Base-by-base conservation (phyloP, 2,329 filamentous ascomycete genomes). In the Colletotrichum higginsianum region DNA sequence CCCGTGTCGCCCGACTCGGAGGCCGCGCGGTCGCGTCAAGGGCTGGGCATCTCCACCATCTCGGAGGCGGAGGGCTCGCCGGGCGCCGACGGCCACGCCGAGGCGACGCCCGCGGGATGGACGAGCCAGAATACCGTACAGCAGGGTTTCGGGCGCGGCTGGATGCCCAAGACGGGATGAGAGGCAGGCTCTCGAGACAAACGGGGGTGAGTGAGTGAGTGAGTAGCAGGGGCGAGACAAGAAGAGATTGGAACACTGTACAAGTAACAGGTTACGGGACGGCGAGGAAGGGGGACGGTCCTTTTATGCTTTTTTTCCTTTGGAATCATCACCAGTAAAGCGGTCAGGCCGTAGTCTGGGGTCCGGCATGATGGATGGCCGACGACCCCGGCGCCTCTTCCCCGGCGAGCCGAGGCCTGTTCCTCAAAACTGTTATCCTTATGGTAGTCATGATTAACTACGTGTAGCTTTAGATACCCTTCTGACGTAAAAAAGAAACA, bases 1-100 rank as follows among this genome's bases (percentile, higher is more conserved):
- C 69, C 69, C 15, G 57, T 72, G 1, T 72, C 69, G 3, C 65
- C 65, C 3, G 53, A 69, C 2, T 53, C 53, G 26, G 56, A 40
- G 40, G 60, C 65, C 11, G 44, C 44, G n/a, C 53, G 38, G 13
- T 50, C n/a, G 1, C 57, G n/a, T 5, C 35, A 60, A 2, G 69
- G 65, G 1, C 0, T 64, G 4, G 69, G 69, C 1, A 55, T 69
- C 4, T 55, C 65, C 4, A 60, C 12, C 13, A 7, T 35, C 5
- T 13, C n/a, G 16, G 64, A 38, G 1, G 26, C 38, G 5, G 57
- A 30, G 2, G 13, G 7, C 18, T 53, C 15, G 4, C 26, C 26
- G 23, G 1, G 21, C 4, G 30, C 26, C 6, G 26, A 52, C 2
- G 6, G 21, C 7, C 7, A n/a, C 13, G 4, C 42, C 15, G 50